Base-by-base conservation (phyloP, 2,329 filamentous ascomycete genomes). In the Neoscytalidium dimidiatum region DNA sequence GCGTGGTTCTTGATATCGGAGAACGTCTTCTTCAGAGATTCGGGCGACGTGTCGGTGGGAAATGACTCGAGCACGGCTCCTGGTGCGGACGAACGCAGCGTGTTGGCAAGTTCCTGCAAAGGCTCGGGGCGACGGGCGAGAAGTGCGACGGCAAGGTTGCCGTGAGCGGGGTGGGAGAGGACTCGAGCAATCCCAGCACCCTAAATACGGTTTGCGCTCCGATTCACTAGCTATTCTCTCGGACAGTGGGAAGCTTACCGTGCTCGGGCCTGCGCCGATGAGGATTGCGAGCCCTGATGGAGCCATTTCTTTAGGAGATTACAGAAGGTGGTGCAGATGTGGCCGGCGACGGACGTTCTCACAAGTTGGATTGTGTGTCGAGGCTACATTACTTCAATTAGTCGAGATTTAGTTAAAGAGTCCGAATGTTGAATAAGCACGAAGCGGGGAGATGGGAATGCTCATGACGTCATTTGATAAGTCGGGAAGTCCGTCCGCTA, bases 131-230 rank as follows among this genome's bases (percentile, higher is more conserved):
- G 79, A 4, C 84, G 80, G 7, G 84, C 83, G 49, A 86, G 78
- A 7, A 86, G 77, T 17, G 84, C 84, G 8, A 87, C 81, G 26
- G 84, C 84, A 52, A 85, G 77, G 70, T 86, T 86, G 35, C 84
- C 84, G 31, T 85, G 80, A 0, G 77, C 74, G 0, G 81, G 80
- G 52, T 78, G 72, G 2, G 84, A 82, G 43, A 87, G 81, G 38
- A 85, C 79, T 21, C 84, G 79, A 23, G 83, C 83, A n/a, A 87
- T 87, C 46, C 85, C 85, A 11, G 82, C 81, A 11, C 84, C 84
- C 75, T 84, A 72, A 19, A 44, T 28, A 23, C 26, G 17, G 57
- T 33, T 52, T 29, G 33, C 21, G 26, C 13, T 14, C 44, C 8
- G 26, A 17, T 29, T 9, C 7, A 53, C 33, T 17, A 13, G 11